phyloP scores from a whole-genome alignment of 2,329 filamentous ascomycete genomes.

The Paramyrothecium sp. region DNA sequence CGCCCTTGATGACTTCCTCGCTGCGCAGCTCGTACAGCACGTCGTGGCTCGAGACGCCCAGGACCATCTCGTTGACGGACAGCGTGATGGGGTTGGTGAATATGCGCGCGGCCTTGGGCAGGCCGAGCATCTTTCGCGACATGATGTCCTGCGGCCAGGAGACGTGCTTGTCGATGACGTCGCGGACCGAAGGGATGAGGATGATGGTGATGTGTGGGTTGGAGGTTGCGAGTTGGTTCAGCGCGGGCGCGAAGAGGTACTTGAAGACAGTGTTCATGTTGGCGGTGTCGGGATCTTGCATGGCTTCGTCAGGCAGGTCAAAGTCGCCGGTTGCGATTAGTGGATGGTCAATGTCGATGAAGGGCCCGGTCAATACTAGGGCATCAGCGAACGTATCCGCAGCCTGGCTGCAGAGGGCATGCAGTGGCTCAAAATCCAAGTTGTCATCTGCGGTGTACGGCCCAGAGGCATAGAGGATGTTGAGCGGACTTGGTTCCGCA shows the following conservation, averaged over 20 bases:
- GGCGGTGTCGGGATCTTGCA: constrained; percentile 71
- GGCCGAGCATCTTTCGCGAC: constrained; percentile 66
- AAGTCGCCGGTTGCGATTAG: constrained; percentile 79
- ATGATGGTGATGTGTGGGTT: constrained; percentile 80
- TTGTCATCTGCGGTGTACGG: constrained; percentile 93
- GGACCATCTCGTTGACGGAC: constrained; percentile 80
- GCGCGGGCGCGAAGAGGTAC: constrained; percentile 70
- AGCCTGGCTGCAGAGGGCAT: constrained; percentile 76
- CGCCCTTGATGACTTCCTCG: constrained; percentile 56
- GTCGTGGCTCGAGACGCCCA: constrained; percentile 83
- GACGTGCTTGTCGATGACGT: constrained; percentile 78
- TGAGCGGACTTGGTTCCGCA: constrained; percentile 62
- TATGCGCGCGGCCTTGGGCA: constrained; percentile 74
- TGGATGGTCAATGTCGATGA: constrained; percentile 89
- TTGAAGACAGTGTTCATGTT: constrained; percentile 84
- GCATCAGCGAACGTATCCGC: constrained; percentile 73
- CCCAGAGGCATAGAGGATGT: constrained; percentile 74
- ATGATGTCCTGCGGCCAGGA: constrained; percentile 75
- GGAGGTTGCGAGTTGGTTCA: constrained; percentile 67
- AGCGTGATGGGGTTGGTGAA: constrained; percentile 91
- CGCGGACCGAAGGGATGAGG: constrained; percentile 79
- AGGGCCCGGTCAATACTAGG: constrained; percentile 80
- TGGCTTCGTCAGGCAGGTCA: constrained; percentile 66
- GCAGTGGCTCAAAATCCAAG: constrained; percentile 83
- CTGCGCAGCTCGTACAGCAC: constrained; percentile 76